Percentiles rank a stretch among this genome's conserved stretches.
These are phyloP conservation scores for Marasmius oreades DNA, from an alignment of 1,284 basidiomycete species.

Conservation along the genomic window DNA sequence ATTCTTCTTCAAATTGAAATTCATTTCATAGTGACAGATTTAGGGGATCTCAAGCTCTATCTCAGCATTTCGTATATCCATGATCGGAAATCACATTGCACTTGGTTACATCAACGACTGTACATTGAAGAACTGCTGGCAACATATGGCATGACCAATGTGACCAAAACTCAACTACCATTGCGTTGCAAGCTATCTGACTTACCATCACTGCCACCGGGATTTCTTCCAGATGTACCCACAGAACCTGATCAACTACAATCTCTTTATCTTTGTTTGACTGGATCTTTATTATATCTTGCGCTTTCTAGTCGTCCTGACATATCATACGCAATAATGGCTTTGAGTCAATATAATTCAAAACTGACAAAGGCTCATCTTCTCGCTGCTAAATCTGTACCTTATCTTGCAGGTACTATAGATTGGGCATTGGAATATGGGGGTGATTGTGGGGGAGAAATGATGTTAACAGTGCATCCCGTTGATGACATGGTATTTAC, in stretches of 20 bases:
- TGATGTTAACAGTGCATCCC: not conserved
- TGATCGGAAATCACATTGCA: not conserved
- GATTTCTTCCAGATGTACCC: conserved; percentile 36
- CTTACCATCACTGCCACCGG: conserved; percentile 44
- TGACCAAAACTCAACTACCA: conserved; percentile 15
- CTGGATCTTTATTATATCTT: not conserved
- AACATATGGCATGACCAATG: not conserved
- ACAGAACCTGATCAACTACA: too few species aligned
- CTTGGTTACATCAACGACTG: not conserved
- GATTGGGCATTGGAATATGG: conserved; percentile 7
- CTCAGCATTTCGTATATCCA: not conserved
- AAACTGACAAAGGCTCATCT: not conserved
- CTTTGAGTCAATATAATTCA: conserved; percentile 3
- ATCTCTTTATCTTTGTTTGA: too few species aligned
- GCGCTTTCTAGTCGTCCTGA: not conserved
- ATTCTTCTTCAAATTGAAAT: not conserved
- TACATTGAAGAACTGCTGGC: not conserved
- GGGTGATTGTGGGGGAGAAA: not conserved
- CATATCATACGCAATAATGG: conserved; percentile 1
- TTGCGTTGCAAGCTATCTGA: conserved; percentile 42
- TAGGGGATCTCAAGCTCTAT: not conserved
- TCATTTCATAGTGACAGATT: not conserved
- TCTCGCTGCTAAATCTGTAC: not conserved
- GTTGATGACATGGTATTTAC: conserved; percentile 1
- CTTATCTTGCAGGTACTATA: conserved; percentile 3